Conservation (phyloP, 768 basidiomycete genomes). For the Gloeopeniophorella convolvens region DNA sequence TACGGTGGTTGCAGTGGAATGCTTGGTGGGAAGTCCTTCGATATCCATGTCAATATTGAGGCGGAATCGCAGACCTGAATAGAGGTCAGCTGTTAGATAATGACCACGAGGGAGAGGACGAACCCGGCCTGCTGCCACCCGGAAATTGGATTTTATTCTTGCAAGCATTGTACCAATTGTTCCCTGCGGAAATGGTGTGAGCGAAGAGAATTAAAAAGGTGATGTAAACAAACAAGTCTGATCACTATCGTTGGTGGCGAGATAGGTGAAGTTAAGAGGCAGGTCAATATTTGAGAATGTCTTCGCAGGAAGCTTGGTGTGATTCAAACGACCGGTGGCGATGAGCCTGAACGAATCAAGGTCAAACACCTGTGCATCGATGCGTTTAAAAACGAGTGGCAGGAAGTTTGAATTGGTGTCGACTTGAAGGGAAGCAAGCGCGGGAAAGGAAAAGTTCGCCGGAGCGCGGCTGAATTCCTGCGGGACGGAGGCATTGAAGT, state of each 20-base stretch:
- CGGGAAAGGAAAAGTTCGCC: conserved; percentile 88
- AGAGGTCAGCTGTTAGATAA: neutral
- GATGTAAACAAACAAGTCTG: conserved; percentile 63
- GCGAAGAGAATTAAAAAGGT: conserved; percentile 4
- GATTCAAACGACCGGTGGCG: conserved; percentile 57
- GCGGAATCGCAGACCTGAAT: conserved; percentile 29
- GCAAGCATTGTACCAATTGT: conserved; percentile 73
- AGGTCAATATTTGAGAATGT: conserved; percentile 55
- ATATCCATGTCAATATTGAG: conserved; percentile 32
- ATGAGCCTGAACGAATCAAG: conserved; percentile 57
- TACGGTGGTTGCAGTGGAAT: conserved; percentile 28
- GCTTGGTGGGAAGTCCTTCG: conserved; percentile 29
- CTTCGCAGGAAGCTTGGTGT: conserved; percentile 59
- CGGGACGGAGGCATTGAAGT: conserved; percentile 50
- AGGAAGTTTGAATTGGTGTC: conserved; percentile 72
- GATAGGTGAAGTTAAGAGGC: conserved; percentile 80
- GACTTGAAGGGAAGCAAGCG: conserved; percentile 64
- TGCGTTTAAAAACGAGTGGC: conserved; percentile 63
- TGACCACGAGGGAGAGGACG: conserved; percentile 25
- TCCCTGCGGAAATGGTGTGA: conserved; percentile 38
- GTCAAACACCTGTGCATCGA: conserved; percentile 68
- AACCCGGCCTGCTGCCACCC: conserved; percentile 53
- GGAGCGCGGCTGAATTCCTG: conserved; percentile 67
- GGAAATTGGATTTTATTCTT: conserved; percentile 46
- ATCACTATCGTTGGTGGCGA: conserved; percentile 74